A percentile compares a stretch with the other conserved stretches of the same genome.
phyloP scores from a whole-genome alignment of 257 asterid species.

The Nicotiana knightiana region DNA sequence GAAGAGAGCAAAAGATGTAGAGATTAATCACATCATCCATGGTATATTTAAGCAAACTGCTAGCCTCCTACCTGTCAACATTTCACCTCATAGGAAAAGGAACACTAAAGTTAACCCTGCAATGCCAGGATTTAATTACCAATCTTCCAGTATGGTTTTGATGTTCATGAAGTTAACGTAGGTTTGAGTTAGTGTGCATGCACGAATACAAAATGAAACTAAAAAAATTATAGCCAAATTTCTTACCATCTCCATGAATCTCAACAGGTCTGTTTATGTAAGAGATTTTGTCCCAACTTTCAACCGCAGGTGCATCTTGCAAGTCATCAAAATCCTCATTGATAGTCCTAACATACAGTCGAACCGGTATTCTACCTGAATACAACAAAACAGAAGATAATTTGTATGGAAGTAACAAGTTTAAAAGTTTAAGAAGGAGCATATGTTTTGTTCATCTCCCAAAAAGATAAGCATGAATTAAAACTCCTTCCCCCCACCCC shows the following conservation, averaged over 20 bases:
- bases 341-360: constrained; percentile 60
- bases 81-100: not conserved
- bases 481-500: no score
- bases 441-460: not conserved
- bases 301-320: constrained; percentile 54
- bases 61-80: not conserved
- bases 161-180: not conserved
- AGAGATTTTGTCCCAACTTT: constrained; percentile 77
- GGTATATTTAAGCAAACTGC: not conserved
- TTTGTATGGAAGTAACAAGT: not conserved
- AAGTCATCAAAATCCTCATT: constrained; percentile 57
- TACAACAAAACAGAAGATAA: constrained; percentile 19
- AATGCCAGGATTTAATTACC: not conserved
- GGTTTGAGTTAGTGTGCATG: not conserved
- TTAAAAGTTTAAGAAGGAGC: not conserved
- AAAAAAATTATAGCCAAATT: not conserved
- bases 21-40: not conserved
- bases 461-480: not conserved
- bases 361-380: constrained; percentile 86
- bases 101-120: not conserved
- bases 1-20: not conserved
- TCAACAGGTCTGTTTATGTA: constrained; percentile 85
- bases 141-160: not conserved
- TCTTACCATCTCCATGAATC: constrained; percentile 60
- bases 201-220: not conserved